phyloP scores from a whole-genome alignment of 352 stramenopile species.

The Plasmopara muralis region DNA sequence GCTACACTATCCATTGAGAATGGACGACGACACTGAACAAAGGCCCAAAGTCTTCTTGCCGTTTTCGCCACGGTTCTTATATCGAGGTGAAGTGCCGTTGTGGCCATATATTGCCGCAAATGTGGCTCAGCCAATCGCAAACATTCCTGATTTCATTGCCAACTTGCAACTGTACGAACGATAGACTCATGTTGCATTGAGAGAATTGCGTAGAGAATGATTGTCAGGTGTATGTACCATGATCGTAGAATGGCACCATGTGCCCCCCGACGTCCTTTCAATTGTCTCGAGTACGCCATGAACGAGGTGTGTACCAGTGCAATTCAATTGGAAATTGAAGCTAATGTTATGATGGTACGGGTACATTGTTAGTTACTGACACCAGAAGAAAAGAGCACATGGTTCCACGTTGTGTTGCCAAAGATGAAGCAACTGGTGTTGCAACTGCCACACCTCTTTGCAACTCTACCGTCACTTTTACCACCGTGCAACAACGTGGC shows the following conservation, averaged over 20 bases:
- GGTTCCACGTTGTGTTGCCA: conserved; percentile 46
- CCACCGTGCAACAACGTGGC: conserved; percentile 14
- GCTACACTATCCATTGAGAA: conserved; percentile 41
- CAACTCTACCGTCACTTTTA: conserved; percentile 29
- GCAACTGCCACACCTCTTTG: conserved; percentile 44
- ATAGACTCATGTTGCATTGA: background rate
- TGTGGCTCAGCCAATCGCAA: conserved; percentile 36
- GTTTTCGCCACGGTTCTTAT: conserved; percentile 33
- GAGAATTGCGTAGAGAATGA: conserved; percentile 1
- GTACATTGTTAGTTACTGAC: conserved; percentile 33
- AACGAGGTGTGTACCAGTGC: conserved; percentile 12
- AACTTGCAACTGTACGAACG: conserved; percentile 39
- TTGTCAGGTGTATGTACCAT: conserved; percentile 1
- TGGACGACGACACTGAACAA: conserved; percentile 13
- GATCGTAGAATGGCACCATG: conserved; percentile 25
- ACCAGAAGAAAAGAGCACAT: conserved; percentile 15
- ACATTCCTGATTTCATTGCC: conserved; percentile 25
- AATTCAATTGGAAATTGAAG: too few relatives aligned
- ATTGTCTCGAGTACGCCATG: conserved; percentile 35
- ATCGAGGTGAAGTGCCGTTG: conserved; percentile 37
- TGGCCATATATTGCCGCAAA: conserved; percentile 63
- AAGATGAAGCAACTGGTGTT: conserved; percentile 44
- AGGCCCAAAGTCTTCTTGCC: conserved; percentile 29
- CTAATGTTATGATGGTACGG: background rate
- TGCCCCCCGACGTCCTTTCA: conserved; percentile 22